Base-by-base conservation (phyloP, 2,329 filamentous ascomycete genomes). In the Seiridium cupressi region DNA sequence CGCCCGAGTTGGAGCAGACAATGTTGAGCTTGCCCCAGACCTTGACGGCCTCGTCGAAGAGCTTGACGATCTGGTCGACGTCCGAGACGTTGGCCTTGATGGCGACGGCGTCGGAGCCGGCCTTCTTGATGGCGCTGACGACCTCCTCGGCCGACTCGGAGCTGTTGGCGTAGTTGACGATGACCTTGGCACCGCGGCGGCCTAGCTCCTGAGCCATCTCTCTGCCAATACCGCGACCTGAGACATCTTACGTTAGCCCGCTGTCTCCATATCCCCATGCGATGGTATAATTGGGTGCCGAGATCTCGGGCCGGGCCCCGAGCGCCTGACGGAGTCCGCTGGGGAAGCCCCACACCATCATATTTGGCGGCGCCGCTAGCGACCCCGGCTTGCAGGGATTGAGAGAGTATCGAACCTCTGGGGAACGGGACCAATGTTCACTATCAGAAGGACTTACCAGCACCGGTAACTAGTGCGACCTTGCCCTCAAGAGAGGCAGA, bases 11-110 rank as follows among this genome's bases (percentile, higher is more conserved):
- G 70, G 85, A 89, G 80, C 84, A 86, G 69, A 88, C 88, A 66
- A 91, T 88, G 76, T 90, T 80, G 69, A 91, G 80, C 73, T 85
- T 82, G 73, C 88, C 88, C 70, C 87, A 91, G 73, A 84, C 79
- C 66, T 78, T 76, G 63, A 87, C 79, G 58, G 87, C 87, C 70
- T 88, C 74, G 60, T 84, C 80, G 78, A 91, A 89, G 66, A 91
- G 77, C 61, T 76, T 74, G 58, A 82, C 79, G 65, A 87, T 91
- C 74, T 91, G 79, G 61, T 81, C 73, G 51, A 89, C 83, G 62
- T 89, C 79, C 65, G 84, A 81, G 60, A 91, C 83, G 76, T 92
- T 88, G 67, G 89, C 89, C 77, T 87, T 83, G 76, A 90, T 78
- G 62, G 87, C 82, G 11, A 84, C 80, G 44, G 88, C 85, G 63